Conservation (phyloP, 2,329 filamentous ascomycete genomes). For the Lachnellula arida region DNA sequence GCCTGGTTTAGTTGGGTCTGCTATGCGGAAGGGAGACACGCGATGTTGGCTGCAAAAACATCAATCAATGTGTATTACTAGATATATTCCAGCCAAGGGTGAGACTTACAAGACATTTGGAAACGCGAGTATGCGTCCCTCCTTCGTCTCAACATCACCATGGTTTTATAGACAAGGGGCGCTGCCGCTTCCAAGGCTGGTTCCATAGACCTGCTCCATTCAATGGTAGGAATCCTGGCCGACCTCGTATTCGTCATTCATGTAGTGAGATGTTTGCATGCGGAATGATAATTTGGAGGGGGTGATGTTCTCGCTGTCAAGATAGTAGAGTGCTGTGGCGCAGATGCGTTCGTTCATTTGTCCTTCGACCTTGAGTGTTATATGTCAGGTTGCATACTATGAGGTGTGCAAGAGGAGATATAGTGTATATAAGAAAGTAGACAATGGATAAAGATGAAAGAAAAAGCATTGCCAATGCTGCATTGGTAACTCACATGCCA, state of each 20-base stretch:
- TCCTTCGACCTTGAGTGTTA: slow-evolving; percentile 29
- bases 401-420: background rate
- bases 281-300: slow-evolving; percentile 39
- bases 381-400: background rate
- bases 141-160: slow-evolving; percentile 33
- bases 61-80: background rate
- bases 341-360: slow-evolving; percentile 47
- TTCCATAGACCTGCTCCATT: slow-evolving; percentile 7
- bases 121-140: slow-evolving; percentile 39
- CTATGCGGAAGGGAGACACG: slow-evolving; percentile 44
- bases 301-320: slow-evolving; percentile 44
- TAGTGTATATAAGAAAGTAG: background rate
- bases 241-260: background rate
- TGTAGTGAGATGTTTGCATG: slow-evolving; percentile 9
- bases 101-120: slow-evolving; percentile 31
- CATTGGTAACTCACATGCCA: slow-evolving; percentile 38
- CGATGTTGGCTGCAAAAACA: slow-evolving; percentile 40
- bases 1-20: slow-evolving; percentile 45
- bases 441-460: background rate
- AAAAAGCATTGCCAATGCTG: background rate
- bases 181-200: slow-evolving; percentile 16
- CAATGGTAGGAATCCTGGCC: slow-evolving; percentile 4
- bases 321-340: slow-evolving; percentile 47
- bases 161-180: slow-evolving; percentile 33
- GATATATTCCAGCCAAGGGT: background rate